Evolutionary conservation across 768 basidiomycete species (phyloP).

Genomic region (Tricholoma terreum): DNA sequence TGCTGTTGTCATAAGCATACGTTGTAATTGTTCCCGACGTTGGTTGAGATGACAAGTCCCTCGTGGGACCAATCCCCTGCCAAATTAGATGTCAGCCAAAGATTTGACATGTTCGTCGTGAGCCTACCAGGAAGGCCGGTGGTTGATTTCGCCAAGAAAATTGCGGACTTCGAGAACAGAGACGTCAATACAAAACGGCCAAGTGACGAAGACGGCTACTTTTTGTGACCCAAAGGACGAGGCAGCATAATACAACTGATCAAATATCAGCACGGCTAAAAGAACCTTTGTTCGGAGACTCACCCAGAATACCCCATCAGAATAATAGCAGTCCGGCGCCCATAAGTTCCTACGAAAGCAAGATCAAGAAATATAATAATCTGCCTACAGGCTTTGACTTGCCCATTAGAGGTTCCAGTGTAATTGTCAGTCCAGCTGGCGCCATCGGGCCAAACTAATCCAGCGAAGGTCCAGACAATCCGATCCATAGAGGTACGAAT

Average conservation of each 20-base stretch:
- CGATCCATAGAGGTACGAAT: conserved; percentile 48
- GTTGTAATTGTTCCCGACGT: conserved; percentile 38
- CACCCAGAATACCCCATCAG: conserved; percentile 27
- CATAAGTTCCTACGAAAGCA: conserved; percentile 37
- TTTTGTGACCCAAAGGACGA: conserved; percentile 53
- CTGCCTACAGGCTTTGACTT: conserved; percentile 31
- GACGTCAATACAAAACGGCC: neutral
- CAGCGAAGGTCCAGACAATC: conserved; percentile 42
- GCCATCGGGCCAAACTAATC: conserved; percentile 48
- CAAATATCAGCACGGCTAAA: neutral
- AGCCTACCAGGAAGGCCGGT: conserved; percentile 39
- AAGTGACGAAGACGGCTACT: conserved; percentile 19
- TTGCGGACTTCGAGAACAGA: conserved; percentile 35
- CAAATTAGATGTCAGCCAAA: neutral
- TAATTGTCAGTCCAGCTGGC: conserved; percentile 49
- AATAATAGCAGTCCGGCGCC: conserved; percentile 35
- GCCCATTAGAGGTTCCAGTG: conserved; percentile 48
- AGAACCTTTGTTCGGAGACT: conserved; percentile 18
- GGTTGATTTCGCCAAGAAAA: conserved; percentile 50
- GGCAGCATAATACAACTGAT: conserved; percentile 51
- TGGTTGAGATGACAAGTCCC: conserved; percentile 46
- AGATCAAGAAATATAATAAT: conserved; percentile 38
- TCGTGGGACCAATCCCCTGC: conserved; percentile 42
- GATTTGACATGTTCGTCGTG: neutral
- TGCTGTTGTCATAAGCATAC: conserved; percentile 19